These are phyloP conservation scores for Nitzschia sp. DNA, from an alignment of 108 stramenopile genomes.

Conservation along the genomic window DNA sequence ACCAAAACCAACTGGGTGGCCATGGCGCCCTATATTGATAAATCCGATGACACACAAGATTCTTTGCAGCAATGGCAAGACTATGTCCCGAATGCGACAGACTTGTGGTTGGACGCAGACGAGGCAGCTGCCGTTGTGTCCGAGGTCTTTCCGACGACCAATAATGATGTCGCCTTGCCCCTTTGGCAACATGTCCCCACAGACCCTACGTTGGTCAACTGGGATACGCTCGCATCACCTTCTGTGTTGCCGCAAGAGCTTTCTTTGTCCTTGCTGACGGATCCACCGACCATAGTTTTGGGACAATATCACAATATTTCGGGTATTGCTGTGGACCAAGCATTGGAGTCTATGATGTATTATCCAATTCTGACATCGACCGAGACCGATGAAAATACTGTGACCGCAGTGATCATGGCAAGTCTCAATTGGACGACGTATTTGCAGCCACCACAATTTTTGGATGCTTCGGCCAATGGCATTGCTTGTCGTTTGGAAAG, in stretches of 20 bases:
- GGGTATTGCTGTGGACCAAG: not conserved
- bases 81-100: not conserved
- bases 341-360: slow-evolving; percentile 1
- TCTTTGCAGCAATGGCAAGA: no score
- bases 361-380: not conserved
- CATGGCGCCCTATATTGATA: not conserved
- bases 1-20: not conserved
- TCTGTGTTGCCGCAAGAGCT: not conserved
- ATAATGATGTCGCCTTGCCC: not conserved
- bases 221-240: not conserved
- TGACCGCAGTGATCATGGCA: not conserved
- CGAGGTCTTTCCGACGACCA: not conserved
- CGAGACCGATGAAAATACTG: not conserved
- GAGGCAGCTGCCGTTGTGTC: not conserved
- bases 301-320: slow-evolving; percentile 1
- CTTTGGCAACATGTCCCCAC: slow-evolving; percentile 14
- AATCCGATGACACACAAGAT: not conserved
- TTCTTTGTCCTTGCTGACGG: not conserved
- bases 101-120: no score
- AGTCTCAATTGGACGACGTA: slow-evolving; percentile 2
- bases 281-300: slow-evolving; percentile 5
- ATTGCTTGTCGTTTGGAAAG: not conserved
- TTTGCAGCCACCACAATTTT: not conserved
- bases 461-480: not conserved
- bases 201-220: slow-evolving; percentile 2